These are phyloP conservation scores for Fusarium devonianum DNA, from an alignment of 2,329 filamentous ascomycete species.

Conservation along the genomic window DNA sequence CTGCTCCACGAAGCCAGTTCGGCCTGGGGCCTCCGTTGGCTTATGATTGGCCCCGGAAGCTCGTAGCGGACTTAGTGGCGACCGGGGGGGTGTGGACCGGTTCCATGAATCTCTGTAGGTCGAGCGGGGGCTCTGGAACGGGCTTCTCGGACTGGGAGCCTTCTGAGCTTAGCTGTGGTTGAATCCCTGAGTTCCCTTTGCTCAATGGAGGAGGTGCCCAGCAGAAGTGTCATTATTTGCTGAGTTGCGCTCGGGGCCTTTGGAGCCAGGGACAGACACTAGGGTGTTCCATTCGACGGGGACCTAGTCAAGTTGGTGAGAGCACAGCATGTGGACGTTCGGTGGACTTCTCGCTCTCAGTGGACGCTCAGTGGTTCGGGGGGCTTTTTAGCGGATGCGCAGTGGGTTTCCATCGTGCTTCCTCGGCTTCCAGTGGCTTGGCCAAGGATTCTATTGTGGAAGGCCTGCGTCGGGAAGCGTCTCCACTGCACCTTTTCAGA, in stretches of 20 bases:
- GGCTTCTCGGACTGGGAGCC: conserved; percentile 25
- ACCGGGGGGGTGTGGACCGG: conserved; percentile 14
- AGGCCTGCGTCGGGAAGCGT: conserved; percentile 30
- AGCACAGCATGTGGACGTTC: conserved; percentile 1
- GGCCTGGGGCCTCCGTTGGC: conserved; percentile 14
- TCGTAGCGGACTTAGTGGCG: conserved; percentile 12
- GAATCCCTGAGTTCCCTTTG: conserved; percentile 15
- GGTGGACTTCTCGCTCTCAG: conserved; percentile 1
- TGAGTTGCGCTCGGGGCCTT: conserved; percentile 29
- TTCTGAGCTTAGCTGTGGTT: conserved; percentile 16
- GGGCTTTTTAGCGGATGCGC: conserved; percentile 29
- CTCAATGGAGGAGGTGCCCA: conserved; percentile 40
- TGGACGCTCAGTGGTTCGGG: conserved; percentile 20
- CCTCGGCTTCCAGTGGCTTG: conserved; percentile 42
- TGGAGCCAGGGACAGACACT: conserved; percentile 26
- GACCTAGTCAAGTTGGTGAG: no score
- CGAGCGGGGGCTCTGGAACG: conserved; percentile 11
- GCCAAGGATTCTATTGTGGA: conserved; percentile 34
- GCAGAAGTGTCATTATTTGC: conserved; percentile 16
- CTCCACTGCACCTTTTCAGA: conserved; percentile 33
- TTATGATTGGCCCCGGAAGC: conserved; percentile 18
- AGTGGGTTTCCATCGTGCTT: conserved; percentile 40
- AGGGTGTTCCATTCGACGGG: conserved; percentile 31
- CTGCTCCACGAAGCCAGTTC: conserved; percentile 32
- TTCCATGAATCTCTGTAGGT: conserved; percentile 1